Evolutionary conservation across 352 stramenopile species (phyloP), one percentile per base, ranked within the genome.

Genomic region (Achlya hypogyna): DNA sequence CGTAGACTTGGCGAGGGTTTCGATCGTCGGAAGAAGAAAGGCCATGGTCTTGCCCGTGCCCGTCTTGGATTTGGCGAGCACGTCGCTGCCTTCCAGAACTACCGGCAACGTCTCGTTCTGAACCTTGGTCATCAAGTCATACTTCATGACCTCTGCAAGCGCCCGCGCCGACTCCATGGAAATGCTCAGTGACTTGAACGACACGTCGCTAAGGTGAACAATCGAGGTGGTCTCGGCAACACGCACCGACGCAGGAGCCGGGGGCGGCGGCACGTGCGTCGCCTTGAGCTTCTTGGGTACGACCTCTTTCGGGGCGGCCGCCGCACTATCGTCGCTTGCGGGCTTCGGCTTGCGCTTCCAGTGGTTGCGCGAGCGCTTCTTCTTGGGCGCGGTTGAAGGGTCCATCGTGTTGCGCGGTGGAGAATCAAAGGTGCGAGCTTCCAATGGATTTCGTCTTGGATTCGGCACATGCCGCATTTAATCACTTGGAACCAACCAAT

Each of bases 1-100:
- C 25, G 72, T 77, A n/a, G 78, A 74, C 27, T 75, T 82, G 31
- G 78, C 66, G 25, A 97, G 69, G 43, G 82, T 75, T 51, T 98
- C 81, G 29, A 98, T 69, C 32, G 76, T 75, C 1, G 91, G 91
- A 22, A 98, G 68, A 14, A 97, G 72, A 76, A 97, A 98, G 3
- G 84, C 83, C 43, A 97, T 69, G 32, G 90, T 97, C 72, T 97
- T 97, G 23, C 90, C 90, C 35, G 88, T 96, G 38, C 90, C 90
- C 8, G 90, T 97, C 69, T 86, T 84, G 10, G 87, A 82, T 73
- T 97, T 96, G 18, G 82, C 92, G 42, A 98, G 76, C 56, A 98
- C 76, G 76, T 98, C 93, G 45, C 86, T 82, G 51, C 95, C 93
- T 51, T 79, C 63, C 14, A 84, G 58, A 51, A 87, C 82, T 27